Evolutionary conservation across 352 stramenopile genomes (phyloP).

Genomic region (Phytophthora capsici): DNA sequence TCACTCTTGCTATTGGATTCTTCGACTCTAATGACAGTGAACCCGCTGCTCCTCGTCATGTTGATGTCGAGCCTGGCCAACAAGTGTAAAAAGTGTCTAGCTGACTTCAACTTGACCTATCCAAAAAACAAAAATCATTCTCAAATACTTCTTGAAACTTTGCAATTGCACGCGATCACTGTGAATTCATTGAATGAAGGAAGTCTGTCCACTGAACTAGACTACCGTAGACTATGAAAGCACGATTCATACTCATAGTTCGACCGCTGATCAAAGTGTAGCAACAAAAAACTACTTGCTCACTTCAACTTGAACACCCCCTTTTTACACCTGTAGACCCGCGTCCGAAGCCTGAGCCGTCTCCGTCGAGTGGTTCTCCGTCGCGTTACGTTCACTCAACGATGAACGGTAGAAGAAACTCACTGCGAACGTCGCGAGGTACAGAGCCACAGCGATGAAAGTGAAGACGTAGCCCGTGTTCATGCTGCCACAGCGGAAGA

Average conservation of each 20-base stretch:
- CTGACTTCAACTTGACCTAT: slow-evolving; percentile 15
- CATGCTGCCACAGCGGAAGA: slow-evolving; percentile 57
- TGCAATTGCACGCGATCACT: no score
- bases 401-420: slow-evolving; percentile 39
- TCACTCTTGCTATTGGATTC: slow-evolving; percentile 38
- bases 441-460: slow-evolving; percentile 45
- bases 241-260: slow-evolving; percentile 10
- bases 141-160: no score
- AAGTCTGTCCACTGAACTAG: not conserved
- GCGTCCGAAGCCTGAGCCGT: slow-evolving; percentile 22
- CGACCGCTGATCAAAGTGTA: slow-evolving; percentile 2
- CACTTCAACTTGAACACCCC: slow-evolving; percentile 17
- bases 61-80: slow-evolving; percentile 29
- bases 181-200: slow-evolving; percentile 10
- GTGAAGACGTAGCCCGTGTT: slow-evolving; percentile 45
- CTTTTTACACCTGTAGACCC: slow-evolving; percentile 32
- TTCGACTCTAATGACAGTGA: slow-evolving; percentile 15
- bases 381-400: slow-evolving; percentile 8
- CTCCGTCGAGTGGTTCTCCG: slow-evolving; percentile 24
- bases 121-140: not conserved
- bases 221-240: not conserved
- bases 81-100: slow-evolving; percentile 22
- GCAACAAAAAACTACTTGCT: not conserved
- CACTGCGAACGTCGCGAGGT: slow-evolving; percentile 40
- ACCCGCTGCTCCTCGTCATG: slow-evolving; percentile 13